Evolutionary conservation across 2,329 filamentous ascomycete genomes (phyloP).

Genomic region (Aspergillus eucalypticola): DNA sequence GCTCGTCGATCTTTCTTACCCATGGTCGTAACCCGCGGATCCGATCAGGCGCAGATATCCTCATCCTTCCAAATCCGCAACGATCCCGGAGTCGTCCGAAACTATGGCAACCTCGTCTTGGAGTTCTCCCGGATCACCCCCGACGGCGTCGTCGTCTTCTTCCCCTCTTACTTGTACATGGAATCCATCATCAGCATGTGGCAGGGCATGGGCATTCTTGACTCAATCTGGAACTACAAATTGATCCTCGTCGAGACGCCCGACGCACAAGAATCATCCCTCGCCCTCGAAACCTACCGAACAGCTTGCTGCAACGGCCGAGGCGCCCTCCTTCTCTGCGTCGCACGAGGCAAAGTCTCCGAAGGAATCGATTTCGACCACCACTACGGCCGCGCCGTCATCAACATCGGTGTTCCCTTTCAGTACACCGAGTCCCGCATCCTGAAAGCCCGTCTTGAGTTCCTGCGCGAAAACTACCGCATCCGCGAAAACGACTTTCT

Average conservation of each 20-base stretch:
- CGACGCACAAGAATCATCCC: slow-evolving; percentile 92
- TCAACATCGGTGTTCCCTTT: slow-evolving; percentile 96
- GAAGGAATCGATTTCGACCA: slow-evolving; percentile 99
- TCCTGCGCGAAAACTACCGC: slow-evolving; percentile 93
- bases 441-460: slow-evolving; percentile 90
- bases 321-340: slow-evolving; percentile 88
- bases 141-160: slow-evolving; percentile 98
- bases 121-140: slow-evolving; percentile 96
- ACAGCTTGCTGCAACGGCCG: slow-evolving; percentile 97
- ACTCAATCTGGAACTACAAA: slow-evolving; percentile 99
- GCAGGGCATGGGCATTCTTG: slow-evolving; percentile 97
- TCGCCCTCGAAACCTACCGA: slow-evolving; percentile 93
- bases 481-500: slow-evolving; percentile 97
- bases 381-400: slow-evolving; percentile 91
- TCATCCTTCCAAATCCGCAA: slow-evolving; percentile 95
- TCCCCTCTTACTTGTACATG: slow-evolving; percentile 98
- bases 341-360: slow-evolving; percentile 93
- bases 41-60: slow-evolving; percentile 88
- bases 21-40: slow-evolving; percentile 95
- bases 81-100: slow-evolving; percentile 93
- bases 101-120: slow-evolving; percentile 89
- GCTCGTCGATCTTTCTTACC: slow-evolving; percentile 93
- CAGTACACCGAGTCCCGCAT: slow-evolving; percentile 99
- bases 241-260: slow-evolving; percentile 96
- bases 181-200: slow-evolving; percentile 98